These are phyloP conservation scores for Micromonas commoda DNA, from an alignment of 139 green algal genomes.

Conservation along the genomic window DNA sequence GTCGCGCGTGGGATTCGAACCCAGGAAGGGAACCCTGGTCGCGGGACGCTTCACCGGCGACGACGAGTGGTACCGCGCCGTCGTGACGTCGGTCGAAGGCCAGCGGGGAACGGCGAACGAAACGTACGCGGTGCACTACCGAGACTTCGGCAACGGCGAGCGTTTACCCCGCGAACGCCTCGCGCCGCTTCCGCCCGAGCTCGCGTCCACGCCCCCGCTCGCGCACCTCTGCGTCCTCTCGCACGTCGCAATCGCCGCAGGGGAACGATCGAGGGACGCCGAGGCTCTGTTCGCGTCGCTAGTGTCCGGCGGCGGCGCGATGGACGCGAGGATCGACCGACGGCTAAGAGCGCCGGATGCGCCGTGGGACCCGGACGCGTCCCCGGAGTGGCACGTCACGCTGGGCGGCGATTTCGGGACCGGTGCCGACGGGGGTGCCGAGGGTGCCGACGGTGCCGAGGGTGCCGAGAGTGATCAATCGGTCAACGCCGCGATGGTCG, in stretches of 20 bases:
- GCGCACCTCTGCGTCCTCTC: constrained; percentile 18
- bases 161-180: constrained; percentile 36
- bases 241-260: neutral
- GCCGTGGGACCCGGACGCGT: neutral
- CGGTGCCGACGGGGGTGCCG: neutral
- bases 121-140: constrained; percentile 26
- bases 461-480: neutral
- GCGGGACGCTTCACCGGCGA: constrained; percentile 66
- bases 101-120: constrained; percentile 33
- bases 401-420: neutral
- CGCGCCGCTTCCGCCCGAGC: constrained; percentile 51
- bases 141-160: constrained; percentile 74
- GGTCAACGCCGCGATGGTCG: neutral
- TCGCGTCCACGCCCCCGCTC: constrained; percentile 38
- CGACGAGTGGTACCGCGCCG: constrained; percentile 68
- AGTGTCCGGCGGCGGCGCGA: too few species aligned
- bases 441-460: neutral
- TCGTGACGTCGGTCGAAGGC: constrained; percentile 43
- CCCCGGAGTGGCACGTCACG: neutral
- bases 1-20: constrained; percentile 47
- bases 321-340: neutral
- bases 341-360: neutral
- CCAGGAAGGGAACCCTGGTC: constrained; percentile 50
- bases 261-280: neutral
- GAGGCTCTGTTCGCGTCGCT: too few species aligned